Evolutionary conservation across 2,329 filamentous ascomycete species (phyloP).

Genomic region (Verticillium tricorpus): DNA sequence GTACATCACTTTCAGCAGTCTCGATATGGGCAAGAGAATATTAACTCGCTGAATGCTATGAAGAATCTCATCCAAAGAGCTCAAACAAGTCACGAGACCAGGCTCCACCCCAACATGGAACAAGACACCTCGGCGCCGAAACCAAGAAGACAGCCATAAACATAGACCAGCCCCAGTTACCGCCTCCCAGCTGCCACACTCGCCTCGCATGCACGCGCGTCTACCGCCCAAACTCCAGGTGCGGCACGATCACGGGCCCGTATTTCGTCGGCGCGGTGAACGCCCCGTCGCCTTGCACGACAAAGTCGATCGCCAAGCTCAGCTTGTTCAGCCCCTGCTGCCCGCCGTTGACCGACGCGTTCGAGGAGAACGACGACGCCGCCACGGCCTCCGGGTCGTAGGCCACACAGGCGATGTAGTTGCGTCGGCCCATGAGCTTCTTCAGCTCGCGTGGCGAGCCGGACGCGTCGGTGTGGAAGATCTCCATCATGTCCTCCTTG

Average conservation of each 20-base stretch:
- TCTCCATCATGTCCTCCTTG: conserved; percentile 99
- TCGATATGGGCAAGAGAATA: background rate
- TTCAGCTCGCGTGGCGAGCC: conserved; percentile 80
- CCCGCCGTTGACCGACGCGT: conserved; percentile 27
- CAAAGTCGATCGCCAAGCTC: conserved; percentile 90
- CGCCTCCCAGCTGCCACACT: background rate
- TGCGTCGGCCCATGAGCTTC: conserved; percentile 87
- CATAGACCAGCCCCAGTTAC: background rate
- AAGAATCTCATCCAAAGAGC: background rate
- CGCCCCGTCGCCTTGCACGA: conserved; percentile 86
- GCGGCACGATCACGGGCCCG: conserved; percentile 91
- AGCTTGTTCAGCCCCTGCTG: conserved; percentile 57
- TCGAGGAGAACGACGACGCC: conserved; percentile 30
- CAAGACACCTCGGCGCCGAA: background rate
- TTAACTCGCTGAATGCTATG: background rate
- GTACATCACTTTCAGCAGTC: too few relatives aligned
- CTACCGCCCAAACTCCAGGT: conserved; percentile 68
- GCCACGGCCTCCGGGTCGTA: conserved; percentile 79
- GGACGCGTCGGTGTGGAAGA: conserved; percentile 90
- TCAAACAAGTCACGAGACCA: background rate
- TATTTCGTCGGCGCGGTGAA: conserved; percentile 88
- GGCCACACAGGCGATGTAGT: conserved; percentile 89
- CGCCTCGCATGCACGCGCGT: background rate
- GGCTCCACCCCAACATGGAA: background rate
- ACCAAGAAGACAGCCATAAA: background rate